These are phyloP conservation scores for Xylariales sp. DNA, from an alignment of 2,329 filamentous ascomycete genomes.

Conservation along the genomic window DNA sequence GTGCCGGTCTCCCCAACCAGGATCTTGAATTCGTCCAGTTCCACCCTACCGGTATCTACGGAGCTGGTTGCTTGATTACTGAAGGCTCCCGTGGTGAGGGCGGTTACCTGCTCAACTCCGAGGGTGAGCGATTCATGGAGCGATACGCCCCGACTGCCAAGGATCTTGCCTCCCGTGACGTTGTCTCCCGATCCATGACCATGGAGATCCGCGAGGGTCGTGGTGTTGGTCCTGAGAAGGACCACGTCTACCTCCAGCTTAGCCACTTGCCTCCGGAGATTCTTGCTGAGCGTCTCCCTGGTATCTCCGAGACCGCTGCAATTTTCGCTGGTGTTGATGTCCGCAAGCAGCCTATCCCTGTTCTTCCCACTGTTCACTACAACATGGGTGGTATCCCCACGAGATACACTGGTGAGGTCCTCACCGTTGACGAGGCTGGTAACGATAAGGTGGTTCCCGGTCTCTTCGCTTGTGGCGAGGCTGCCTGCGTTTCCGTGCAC, in stretches of 20 bases:
- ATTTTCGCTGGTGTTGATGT: conserved; percentile 98
- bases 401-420: conserved; percentile 92
- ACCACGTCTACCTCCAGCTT: conserved; percentile 97
- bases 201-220: conserved; percentile 96
- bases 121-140: conserved; percentile 99
- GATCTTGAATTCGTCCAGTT: conserved; percentile 99
- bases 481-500: conserved; percentile 95
- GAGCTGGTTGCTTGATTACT: conserved; percentile 94
- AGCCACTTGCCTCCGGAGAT: conserved; percentile 91
- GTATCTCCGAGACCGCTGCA: conserved; percentile 96
- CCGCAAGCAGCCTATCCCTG: conserved; percentile 92
- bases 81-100: conserved; percentile 97
- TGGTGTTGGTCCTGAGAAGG: conserved; percentile 94
- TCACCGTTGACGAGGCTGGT: conserved; percentile 80
- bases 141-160: conserved; percentile 96
- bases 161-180: conserved; percentile 93
- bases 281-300: conserved; percentile 91
- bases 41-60: conserved; percentile 98
- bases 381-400: conserved; percentile 99
- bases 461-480: conserved; percentile 94
- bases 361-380: conserved; percentile 96
- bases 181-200: conserved; percentile 96
- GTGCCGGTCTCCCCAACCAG: conserved; percentile 96
- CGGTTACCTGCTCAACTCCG: conserved; percentile 94
- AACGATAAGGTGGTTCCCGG: conserved; percentile 92